Base-by-base conservation (phyloP, 2,329 filamentous ascomycete species). In the Eurotiales sp. region DNA sequence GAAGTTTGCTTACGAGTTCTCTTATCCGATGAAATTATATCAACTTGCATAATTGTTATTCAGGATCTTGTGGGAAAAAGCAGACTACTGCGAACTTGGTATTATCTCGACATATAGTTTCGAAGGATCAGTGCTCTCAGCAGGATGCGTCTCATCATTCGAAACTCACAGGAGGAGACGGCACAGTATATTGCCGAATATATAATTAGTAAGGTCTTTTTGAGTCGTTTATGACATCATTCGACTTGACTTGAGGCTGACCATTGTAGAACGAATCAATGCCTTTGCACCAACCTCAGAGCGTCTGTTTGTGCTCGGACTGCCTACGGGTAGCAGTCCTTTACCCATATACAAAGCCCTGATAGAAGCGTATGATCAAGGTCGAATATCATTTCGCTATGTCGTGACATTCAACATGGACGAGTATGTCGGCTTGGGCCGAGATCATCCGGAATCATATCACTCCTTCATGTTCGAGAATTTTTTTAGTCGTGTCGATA, bases 351-450 rank as follows among this genome's bases (percentile, higher is more conserved):
- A 87, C 86, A 42, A 42, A 3, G 25, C 51, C 14, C 32, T 45
- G 4, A 77, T 87, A 49, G 75, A 78, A 42, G 80, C 90, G 52
- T 90, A 90, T 71, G 79, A 80, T 64, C 50, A 56, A 29, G 46
- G 30, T 40, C 56, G 85, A 65, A 82, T 90, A 61, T 89, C 86
- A 1, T 90, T 90, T 66, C 80, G 84, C 61, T 80, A 90, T 82
- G 86, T 90, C 61, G 79, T 90, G 64, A 90, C 87, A 32, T 90
- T 90, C 77, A 90, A 90, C 70, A 90, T 90, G 87, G 87, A 90
- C 69, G 87, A 90, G 70, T 90, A 90, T 62, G 85, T 90, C 57
- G 85, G 84, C 53, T 81, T 90, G 56, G 82, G 86, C n/a, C 80
- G 84, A 62, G 84, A 88, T 58, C 86, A 90, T 63, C 81, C 85